Base-by-base conservation (phyloP, 2,329 filamentous ascomycete species). In the Hysterium pulicare region DNA sequence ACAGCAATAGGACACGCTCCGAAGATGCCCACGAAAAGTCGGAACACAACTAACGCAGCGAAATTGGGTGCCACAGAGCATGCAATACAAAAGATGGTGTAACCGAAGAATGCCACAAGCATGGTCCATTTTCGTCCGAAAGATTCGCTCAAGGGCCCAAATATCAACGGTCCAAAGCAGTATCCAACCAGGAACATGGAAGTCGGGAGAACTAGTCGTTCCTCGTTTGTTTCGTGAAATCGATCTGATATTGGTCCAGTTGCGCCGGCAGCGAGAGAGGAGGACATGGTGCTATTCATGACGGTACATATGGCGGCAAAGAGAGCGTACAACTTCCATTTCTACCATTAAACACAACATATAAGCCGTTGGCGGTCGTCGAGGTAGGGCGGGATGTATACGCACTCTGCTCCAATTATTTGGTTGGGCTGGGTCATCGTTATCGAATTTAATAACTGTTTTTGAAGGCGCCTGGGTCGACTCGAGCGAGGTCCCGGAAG, bases 201-300 rank as follows among this genome's bases (percentile, higher is more conserved):
- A 0, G 71, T 74, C 0, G 74, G 73, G 1, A 77, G 61, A 4
- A 76, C 70, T 20, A 73, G 57, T 36, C 61, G 59, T 13, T 61
- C 63, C 40, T 72, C 57, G 23, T 66, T 62, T 0, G 73, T 74
- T 44, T 85, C 66, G 40, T 71, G 57, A 66, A 83, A 87, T 50
- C 83, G 71, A 3, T 64, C 58, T 2, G 74, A 68, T 35, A 86
- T 83, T 39, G 72, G 75, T 2, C 76, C 71, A 2, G 81, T 73
- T 11, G 80, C 79, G 60, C 83, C 83, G 42, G 80, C 79, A 1
- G 83, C 81, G 4, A 87, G 70, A 0, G 81, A 73, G 32, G 78
- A 84, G 1, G 78, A 79, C 66, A 87, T 78, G 8, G 83, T 86
- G 20, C 77, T 81, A 61, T 87, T 87, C 58, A 85, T 71, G 33